Conservation (phyloP, 129 eudicot species). For the Flaveria robusta region DNA sequence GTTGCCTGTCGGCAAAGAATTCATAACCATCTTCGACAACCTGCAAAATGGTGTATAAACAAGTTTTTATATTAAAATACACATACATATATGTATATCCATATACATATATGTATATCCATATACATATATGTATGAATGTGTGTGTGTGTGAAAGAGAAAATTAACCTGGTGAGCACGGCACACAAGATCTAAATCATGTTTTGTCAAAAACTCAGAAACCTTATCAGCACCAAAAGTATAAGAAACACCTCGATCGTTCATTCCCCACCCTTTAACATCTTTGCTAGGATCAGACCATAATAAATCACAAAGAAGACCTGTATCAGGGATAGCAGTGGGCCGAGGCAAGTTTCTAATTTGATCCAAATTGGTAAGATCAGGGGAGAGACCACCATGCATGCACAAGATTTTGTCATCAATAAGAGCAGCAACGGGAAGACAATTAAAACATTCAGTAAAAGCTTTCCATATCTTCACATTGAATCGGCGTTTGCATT, state of each 20-base stretch:
- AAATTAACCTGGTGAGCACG: slow-evolving; percentile 83
- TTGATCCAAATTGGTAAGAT: slow-evolving; percentile 67
- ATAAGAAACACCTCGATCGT: slow-evolving; percentile 89
- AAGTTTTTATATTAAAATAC: not conserved
- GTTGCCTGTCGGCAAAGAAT: slow-evolving; percentile 89
- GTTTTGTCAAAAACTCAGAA: slow-evolving; percentile 72
- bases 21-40: slow-evolving; percentile 95
- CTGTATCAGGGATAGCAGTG: slow-evolving; percentile 82
- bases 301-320: slow-evolving; percentile 83
- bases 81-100: not conserved
- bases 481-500: slow-evolving; percentile 79
- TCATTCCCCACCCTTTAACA: slow-evolving; percentile 93
- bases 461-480: slow-evolving; percentile 87
- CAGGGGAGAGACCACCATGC: slow-evolving; percentile 98
- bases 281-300: slow-evolving; percentile 93
- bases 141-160: not conserved
- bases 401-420: slow-evolving; percentile 93
- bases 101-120: not conserved
- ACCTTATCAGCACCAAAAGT: slow-evolving; percentile 92
- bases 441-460: slow-evolving; percentile 83
- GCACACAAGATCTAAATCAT: slow-evolving; percentile 84
- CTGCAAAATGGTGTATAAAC: slow-evolving; percentile 30
- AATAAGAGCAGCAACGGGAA: slow-evolving; percentile 87
- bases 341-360: slow-evolving; percentile 78
- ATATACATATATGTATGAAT: not conserved